Conservation (phyloP, 2,329 filamentous ascomycete genomes). For the Arthrobotrys conoides region DNA sequence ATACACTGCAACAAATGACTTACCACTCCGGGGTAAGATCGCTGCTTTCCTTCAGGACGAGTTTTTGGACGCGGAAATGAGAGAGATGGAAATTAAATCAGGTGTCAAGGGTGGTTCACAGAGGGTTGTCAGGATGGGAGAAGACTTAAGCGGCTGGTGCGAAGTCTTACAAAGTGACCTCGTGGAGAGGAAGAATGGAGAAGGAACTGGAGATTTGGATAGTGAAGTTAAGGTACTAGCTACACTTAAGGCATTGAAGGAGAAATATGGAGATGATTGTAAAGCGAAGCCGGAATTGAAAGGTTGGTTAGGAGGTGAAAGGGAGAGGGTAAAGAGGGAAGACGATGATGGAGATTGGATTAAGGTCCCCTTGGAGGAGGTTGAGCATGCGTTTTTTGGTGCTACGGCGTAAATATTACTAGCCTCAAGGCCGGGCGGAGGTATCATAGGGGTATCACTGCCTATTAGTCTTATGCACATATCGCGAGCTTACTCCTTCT, state of each 20-base stretch:
- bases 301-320: constrained; percentile 31
- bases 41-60: constrained; percentile 75
- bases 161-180: constrained; percentile 46
- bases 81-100: constrained; percentile 63
- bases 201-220: constrained; percentile 29
- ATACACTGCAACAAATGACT: constrained; percentile 70
- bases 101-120: constrained; percentile 20
- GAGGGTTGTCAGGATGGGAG: constrained; percentile 29
- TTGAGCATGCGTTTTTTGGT: constrained; percentile 40
- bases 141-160: constrained; percentile 48
- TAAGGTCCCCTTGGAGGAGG: constrained; percentile 44
- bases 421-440: no score
- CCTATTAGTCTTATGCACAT: background rate
- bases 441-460: no score
- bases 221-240: constrained; percentile 46
- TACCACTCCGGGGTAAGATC: constrained; percentile 72
- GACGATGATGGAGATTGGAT: constrained; percentile 53
- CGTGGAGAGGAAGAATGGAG: constrained; percentile 18
- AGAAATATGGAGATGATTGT: constrained; percentile 36
- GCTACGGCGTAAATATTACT: background rate
- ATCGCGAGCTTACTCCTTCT: background rate
- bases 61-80: constrained; percentile 77
- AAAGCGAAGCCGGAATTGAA: constrained; percentile 25
- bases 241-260: constrained; percentile 47
- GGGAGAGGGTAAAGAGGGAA: constrained; percentile 31